These are phyloP conservation scores for Sphaerulina populicola DNA, from an alignment of 2,329 filamentous ascomycete genomes.

Conservation along the genomic window DNA sequence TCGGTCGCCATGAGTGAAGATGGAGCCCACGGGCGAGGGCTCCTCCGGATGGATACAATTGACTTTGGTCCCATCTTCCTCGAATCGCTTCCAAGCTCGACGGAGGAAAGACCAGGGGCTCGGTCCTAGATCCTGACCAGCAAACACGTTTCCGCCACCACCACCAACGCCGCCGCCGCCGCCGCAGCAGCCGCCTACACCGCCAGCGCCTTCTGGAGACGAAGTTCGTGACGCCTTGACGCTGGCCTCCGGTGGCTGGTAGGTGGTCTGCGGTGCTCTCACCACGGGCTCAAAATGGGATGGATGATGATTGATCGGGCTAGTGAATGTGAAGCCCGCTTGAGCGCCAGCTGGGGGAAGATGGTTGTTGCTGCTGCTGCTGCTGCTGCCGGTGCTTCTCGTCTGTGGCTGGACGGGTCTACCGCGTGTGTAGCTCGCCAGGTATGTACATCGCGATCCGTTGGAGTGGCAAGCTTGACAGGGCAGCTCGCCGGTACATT, in stretches of 20 bases:
- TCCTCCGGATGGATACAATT: constrained; percentile 12
- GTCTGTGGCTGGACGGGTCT: constrained; percentile 18
- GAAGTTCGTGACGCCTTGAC: constrained; percentile 12
- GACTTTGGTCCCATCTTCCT: constrained; percentile 25
- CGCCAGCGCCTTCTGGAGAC: constrained; percentile 13
- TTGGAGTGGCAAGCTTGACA: constrained; percentile 34
- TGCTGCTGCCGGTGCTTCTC: not conserved
- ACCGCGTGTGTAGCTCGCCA: constrained; percentile 43
- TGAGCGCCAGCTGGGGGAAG: not conserved
- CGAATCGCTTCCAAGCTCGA: constrained; percentile 44
- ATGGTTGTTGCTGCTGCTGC: too few relatives aligned
- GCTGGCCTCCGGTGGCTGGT: constrained; percentile 3
- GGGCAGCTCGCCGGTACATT: constrained; percentile 37
- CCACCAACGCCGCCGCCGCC: not conserved
- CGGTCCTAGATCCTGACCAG: constrained; percentile 25
- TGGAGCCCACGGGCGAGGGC: constrained; percentile 37
- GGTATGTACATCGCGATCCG: constrained; percentile 40
- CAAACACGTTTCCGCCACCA: constrained; percentile 10
- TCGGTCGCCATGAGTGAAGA: constrained; percentile 46
- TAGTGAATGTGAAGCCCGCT: not conserved
- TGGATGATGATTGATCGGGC: not conserved
- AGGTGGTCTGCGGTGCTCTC: not conserved
- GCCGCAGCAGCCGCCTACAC: too few relatives aligned
- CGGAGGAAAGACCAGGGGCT: constrained; percentile 38
- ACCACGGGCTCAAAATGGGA: not conserved